Evolutionary conservation across 176 grass and related monocot species (phyloP).

Genomic region (Panicum miliaceum): DNA sequence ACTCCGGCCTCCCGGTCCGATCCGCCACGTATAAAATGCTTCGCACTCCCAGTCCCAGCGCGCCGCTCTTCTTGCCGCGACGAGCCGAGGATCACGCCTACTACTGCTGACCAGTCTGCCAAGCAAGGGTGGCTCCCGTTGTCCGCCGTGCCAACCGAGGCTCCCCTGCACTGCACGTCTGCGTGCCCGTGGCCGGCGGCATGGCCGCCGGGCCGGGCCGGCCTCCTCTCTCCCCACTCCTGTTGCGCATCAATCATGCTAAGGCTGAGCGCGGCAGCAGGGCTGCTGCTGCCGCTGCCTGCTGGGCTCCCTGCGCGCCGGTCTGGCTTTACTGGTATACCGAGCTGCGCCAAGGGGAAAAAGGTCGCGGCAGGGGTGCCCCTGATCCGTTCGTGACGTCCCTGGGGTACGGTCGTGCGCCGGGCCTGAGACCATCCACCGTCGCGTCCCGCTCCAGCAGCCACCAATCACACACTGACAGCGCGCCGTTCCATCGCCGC

Average conservation of each 20-base stretch:
- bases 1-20: too few relatives aligned
- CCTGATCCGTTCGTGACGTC: not conserved
- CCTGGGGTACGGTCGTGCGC: not conserved
- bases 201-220: not conserved
- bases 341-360: slow-evolving; percentile 22
- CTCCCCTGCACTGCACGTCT: not conserved
- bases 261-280: not conserved
- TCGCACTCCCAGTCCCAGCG: too few relatives aligned
- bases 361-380: not conserved
- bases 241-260: slow-evolving; percentile 37
- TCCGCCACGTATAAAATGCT: too few relatives aligned
- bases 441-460: not conserved
- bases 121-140: slow-evolving; percentile 20
- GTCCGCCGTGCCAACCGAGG: slow-evolving; percentile 6
- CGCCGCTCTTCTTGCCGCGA: too few relatives aligned
- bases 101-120: not conserved
- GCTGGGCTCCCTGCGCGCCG: not conserved
- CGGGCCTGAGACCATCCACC: too few relatives aligned
- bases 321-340: slow-evolving; percentile 14
- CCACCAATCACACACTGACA: not conserved
- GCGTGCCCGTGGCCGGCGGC: not conserved
- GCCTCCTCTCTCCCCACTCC: not conserved
- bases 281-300: too few relatives aligned
- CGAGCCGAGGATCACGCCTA: too few relatives aligned
- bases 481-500: not conserved